Evolutionary conservation across 306 rosid genomes (phyloP), one percentile per base, ranked within the genome.

Genomic region (Albizia julibrissin): DNA sequence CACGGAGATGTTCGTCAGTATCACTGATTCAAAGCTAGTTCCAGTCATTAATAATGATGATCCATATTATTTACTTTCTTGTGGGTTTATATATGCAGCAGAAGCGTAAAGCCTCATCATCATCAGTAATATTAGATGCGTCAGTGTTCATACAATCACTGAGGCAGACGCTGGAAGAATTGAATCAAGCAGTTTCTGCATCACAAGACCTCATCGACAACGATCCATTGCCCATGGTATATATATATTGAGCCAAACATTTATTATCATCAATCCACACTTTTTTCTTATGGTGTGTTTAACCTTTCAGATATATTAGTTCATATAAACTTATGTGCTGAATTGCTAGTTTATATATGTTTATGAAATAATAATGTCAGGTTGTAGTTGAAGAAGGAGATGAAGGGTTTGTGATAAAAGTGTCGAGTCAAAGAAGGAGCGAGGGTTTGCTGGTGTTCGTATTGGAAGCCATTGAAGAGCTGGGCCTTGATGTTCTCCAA

Each of bases 381-480:
- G 66, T 90, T 42, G 84, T 44, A 69, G 94, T 91, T 40, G 92
- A 88, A 79, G 27, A 67, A 9, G 62, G 67, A 76, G 86, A 87
- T 65, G 79, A 33, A 39, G 86, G 90, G 9, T 91, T 91, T 77
- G 42, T 78, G 65, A 87, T 91, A 21, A 86, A 86, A 85, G 89
- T 91, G 73, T 26, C 46, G n/a, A 79, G 83, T 27, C 66, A 85
- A 77, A 87, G 58, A 78, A 85, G 80, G 29, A 87, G 96, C 52
- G 31, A 81, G 8, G 96, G 93, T 18, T 79, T 91, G 81, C 79
- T 91, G 74, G 92, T 87, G 80, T 90, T 84, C 83, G 68, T 91
- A 34, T 78, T 91, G 79, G 94, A 91, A 86, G 92, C 96, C 47
- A 74, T 91, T 75, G 92, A 87, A 84, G 88, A 86, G 78, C 80